Evolutionary conservation across 1,284 basidiomycete species (phyloP), one percentile per base, ranked within the genome.

Genomic region (Cryptococcus sp.): DNA sequence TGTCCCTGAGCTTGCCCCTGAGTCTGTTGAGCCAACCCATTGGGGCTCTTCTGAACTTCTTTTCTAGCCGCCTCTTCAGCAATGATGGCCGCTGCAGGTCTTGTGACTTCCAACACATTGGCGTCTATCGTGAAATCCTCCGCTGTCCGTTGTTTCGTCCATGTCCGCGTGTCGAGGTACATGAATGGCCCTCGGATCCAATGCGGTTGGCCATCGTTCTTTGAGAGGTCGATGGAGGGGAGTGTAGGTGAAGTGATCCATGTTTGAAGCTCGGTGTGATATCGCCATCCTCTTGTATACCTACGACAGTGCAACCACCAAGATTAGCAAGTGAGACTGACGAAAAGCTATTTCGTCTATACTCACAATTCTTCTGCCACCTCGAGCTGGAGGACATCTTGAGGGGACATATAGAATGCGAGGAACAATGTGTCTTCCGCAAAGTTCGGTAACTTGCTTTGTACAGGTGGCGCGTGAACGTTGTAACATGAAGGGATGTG

Each of bases 371-470:
- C 95, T 46, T 93, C 93, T 15, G 95, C 95, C 50, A 94, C 86
- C 80, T 98, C 93, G 46, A 79, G 68, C 78, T 99, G 95, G 64
- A 97, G 81, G 35, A 90, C 87, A 80, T 99, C 95, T 71, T 92
- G 83, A 56, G 95, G 93, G 77, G 87, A 88, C 60, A 91, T 88
- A 81, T 99, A 99, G 82, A 99, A 99, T 86, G 97, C 95, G 84
- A 93, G 97, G 81, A 99, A 98, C 41, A 99, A 81, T 27, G 95
- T 98, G 81, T 99, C 95, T 79, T 99, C 95, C 73, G 89, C 90
- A 78, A 99, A 97, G 63, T 88, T 88, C 10, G 84, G 83, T 35
- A 91, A 88, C 81, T 98, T 99, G 66, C 81, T 85, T 60, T 91
- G 88, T 6, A 92, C 90, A 49, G 93, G 87, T 27, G 91, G 90